Percentiles rank a stretch among this genome's conserved stretches.
phyloP scores from a whole-genome alignment of 2,329 filamentous ascomycete species.

The Sarocladium brachiariae region DNA sequence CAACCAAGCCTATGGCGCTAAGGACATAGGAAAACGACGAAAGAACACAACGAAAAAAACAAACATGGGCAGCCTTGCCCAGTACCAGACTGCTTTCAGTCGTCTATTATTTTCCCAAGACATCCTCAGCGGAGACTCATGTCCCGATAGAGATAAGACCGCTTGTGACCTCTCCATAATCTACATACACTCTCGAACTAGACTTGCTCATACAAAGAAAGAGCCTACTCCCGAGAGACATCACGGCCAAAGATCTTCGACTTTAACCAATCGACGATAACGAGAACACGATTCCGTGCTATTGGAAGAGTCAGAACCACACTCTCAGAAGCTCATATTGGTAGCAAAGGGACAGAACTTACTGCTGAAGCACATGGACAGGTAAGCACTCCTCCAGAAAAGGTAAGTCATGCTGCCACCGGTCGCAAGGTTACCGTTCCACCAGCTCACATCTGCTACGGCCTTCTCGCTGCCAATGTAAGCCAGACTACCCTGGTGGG shows the following conservation, averaged over 20 bases:
- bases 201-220: neutral
- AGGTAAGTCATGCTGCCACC: constrained; percentile 93
- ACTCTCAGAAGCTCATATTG: constrained; percentile 12
- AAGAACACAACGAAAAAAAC: neutral
- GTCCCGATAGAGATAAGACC: neutral
- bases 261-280: constrained; percentile 93
- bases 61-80: neutral
- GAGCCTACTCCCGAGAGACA: constrained; percentile 75
- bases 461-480: constrained; percentile 99
- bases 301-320: constrained; percentile 17
- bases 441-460: constrained; percentile 94
- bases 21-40: neutral
- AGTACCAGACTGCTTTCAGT: constrained; percentile 5
- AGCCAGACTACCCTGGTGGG: constrained; percentile 90
- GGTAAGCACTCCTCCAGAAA: constrained; percentile 96
- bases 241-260: constrained; percentile 95
- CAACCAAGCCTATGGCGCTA: neutral
- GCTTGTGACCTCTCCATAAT: neutral
- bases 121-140: neutral
- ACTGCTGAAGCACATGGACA: constrained; percentile 99
- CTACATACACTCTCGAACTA: constrained; percentile 1
- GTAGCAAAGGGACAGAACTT: constrained; percentile 38
- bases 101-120: constrained; percentile 4
- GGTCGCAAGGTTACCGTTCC: constrained; percentile 91
- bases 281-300: constrained; percentile 92